Evolutionary conservation across 345 rosid species (phyloP).

Genomic region (Pugionium cornutum): DNA sequence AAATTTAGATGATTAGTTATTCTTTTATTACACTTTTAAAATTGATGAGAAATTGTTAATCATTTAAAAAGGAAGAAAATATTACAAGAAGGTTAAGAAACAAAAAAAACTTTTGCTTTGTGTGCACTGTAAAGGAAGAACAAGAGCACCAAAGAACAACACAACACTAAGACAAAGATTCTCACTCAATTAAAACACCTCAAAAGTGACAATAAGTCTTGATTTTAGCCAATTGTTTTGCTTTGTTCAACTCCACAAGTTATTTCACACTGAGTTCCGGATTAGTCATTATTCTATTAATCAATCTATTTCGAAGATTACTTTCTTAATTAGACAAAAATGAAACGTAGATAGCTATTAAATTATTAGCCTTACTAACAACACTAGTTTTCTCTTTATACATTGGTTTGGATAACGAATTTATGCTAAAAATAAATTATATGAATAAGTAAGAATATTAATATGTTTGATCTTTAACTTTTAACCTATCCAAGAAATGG

Average conservation of each 20-base stretch:
- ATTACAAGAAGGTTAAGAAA: not conserved
- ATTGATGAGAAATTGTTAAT: constrained; percentile 1
- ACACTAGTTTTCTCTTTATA: constrained; percentile 24
- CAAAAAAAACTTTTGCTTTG: constrained; percentile 20
- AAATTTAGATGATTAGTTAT: constrained; percentile 18
- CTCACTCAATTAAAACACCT: constrained; percentile 37
- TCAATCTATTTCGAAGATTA: not conserved
- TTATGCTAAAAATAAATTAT: too few relatives aligned
- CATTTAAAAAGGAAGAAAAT: constrained; percentile 14
- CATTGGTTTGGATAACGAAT: constrained; percentile 10
- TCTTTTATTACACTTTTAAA: constrained; percentile 23
- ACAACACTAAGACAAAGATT: constrained; percentile 38
- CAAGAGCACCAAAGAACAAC: constrained; percentile 38
- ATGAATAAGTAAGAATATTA: too few relatives aligned
- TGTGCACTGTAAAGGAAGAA: constrained; percentile 34
- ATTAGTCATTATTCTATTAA: constrained; percentile 6
- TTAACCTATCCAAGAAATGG: too few relatives aligned
- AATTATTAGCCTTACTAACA: constrained; percentile 21
- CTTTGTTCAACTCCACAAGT: constrained; percentile 35
- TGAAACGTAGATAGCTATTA: constrained; percentile 10
- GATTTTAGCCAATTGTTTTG: constrained; percentile 30
- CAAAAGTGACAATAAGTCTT: constrained; percentile 37
- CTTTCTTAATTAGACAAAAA: constrained; percentile 9
- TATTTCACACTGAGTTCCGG: constrained; percentile 34
- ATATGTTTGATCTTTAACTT: too few relatives aligned